A percentile compares a stretch with the other conserved stretches of the same genome.
phyloP scores from a whole-genome alignment of 2,329 filamentous ascomycete genomes.

The Claviceps sp. region DNA sequence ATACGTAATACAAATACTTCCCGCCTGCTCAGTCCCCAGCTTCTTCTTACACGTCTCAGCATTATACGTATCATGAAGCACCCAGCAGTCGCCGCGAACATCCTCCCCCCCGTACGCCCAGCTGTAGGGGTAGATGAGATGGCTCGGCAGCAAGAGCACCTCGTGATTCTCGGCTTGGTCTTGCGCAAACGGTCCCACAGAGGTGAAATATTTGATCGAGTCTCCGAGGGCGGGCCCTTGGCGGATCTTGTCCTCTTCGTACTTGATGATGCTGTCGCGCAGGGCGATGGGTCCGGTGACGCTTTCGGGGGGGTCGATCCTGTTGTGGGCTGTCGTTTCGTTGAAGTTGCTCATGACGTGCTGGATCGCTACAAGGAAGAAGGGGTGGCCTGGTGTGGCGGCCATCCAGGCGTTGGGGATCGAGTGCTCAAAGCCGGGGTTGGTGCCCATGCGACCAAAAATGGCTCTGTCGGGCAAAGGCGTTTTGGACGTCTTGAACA shows the following conservation, averaged over 20 bases:
- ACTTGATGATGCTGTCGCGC: neutral
- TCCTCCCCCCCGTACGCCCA: slow-evolving; percentile 11
- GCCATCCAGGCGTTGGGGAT: slow-evolving; percentile 26
- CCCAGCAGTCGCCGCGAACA: slow-evolving; percentile 10
- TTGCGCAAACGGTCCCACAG: neutral
- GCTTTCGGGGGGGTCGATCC: neutral
- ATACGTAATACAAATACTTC: slow-evolving; percentile 15
- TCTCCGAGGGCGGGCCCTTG: neutral
- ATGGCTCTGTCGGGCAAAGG: slow-evolving; percentile 8
- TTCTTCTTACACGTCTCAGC: slow-evolving; percentile 10
- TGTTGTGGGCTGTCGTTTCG: too few species aligned
- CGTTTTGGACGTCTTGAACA: neutral
- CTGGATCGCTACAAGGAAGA: slow-evolving; percentile 16
- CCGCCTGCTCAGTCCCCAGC: slow-evolving; percentile 9
- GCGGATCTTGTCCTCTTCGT: neutral
- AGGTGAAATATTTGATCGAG: neutral
- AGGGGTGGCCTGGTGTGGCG: slow-evolving; percentile 19
- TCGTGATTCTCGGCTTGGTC: slow-evolving; percentile 5
- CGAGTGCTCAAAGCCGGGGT: slow-evolving; percentile 16
- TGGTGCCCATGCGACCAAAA: slow-evolving; percentile 20
- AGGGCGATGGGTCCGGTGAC: neutral
- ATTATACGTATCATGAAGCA: slow-evolving; percentile 8
- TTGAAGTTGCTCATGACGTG: neutral
- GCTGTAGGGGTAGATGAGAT: slow-evolving; percentile 14
- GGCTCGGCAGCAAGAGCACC: slow-evolving; percentile 11